These are phyloP conservation scores for Ustilago shanxiensis DNA, from an alignment of 1,284 basidiomycete species.

Conservation along the genomic window DNA sequence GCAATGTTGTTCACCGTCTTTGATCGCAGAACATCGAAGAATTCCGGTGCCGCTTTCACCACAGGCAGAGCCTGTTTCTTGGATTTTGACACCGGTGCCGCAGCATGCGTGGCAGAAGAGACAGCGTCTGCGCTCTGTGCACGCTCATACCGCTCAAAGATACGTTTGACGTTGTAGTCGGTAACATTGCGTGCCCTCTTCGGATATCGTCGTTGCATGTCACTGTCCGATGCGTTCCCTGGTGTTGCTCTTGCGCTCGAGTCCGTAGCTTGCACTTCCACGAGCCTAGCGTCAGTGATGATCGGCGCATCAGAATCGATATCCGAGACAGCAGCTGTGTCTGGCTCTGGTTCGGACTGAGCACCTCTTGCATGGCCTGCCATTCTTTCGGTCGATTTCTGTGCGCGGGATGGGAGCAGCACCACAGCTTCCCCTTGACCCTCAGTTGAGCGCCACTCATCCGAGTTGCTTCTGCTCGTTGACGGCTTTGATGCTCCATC, in stretches of 20 bases:
- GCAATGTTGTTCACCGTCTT: background rate
- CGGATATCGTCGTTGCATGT: slow-evolving; percentile 33
- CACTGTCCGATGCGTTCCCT: slow-evolving; percentile 19
- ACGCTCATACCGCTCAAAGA: slow-evolving; percentile 24
- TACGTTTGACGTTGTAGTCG: slow-evolving; percentile 37
- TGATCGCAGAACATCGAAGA: slow-evolving; percentile 33
- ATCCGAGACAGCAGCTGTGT: slow-evolving; percentile 6
- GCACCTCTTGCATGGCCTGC: background rate
- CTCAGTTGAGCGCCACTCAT: background rate
- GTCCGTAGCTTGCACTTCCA: background rate
- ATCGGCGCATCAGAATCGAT: slow-evolving; percentile 10
- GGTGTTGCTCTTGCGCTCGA: slow-evolving; percentile 18
- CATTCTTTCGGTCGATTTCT: background rate
- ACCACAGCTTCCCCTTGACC: background rate
- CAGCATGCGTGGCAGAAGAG: background rate
- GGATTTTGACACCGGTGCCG: background rate
- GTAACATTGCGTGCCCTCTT: slow-evolving; percentile 31
- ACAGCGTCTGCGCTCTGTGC: background rate
- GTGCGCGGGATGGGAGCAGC: background rate
- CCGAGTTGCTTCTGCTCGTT: slow-evolving; percentile 10
- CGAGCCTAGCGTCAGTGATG: slow-evolving; percentile 16
- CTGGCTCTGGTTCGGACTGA: background rate
- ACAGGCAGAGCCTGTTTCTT: slow-evolving; percentile 12
- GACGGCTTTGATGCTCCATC: background rate
- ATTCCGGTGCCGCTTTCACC: slow-evolving; percentile 8